Evolutionary conservation across 768 basidiomycete genomes (phyloP).

Genomic region (Russula dissimulans): DNA sequence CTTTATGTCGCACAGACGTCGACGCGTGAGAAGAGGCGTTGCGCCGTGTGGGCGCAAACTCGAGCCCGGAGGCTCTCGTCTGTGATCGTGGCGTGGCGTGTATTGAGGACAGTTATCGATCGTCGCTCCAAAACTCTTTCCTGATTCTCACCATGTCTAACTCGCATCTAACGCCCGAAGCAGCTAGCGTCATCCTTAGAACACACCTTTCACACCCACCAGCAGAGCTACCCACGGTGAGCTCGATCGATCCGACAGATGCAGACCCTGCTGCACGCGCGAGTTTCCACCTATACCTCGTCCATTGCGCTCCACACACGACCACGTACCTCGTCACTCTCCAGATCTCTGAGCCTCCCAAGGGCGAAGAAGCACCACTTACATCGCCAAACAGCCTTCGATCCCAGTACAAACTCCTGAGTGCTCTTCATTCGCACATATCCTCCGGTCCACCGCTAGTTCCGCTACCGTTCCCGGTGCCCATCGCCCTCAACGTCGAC

Average conservation of each 20-base stretch:
- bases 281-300: slow-evolving; percentile 1
- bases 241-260: background rate
- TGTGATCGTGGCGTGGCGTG: too few species aligned
- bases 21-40: too few species aligned
- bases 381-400: slow-evolving; percentile 22
- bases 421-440: slow-evolving; percentile 26
- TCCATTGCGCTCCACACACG: background rate
- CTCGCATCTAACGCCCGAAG: slow-evolving; percentile 5
- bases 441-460: slow-evolving; percentile 38
- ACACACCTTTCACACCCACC: slow-evolving; percentile 10
- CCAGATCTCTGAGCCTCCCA: slow-evolving; percentile 1
- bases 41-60: too few species aligned
- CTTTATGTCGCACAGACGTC: too few species aligned
- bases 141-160: background rate
- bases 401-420: slow-evolving; percentile 21
- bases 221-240: slow-evolving; percentile 1
- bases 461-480: slow-evolving; percentile 25
- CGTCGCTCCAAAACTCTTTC: background rate
- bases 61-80: too few species aligned
- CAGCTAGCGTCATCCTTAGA: background rate
- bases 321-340: slow-evolving; percentile 6
- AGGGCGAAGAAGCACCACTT: background rate
- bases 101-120: background rate
- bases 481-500: slow-evolving; percentile 38
- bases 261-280: slow-evolving; percentile 1